These are phyloP conservation scores for Eucalyptus sideroxylon DNA, from an alignment of 345 rosid species.

Conservation along the genomic window DNA sequence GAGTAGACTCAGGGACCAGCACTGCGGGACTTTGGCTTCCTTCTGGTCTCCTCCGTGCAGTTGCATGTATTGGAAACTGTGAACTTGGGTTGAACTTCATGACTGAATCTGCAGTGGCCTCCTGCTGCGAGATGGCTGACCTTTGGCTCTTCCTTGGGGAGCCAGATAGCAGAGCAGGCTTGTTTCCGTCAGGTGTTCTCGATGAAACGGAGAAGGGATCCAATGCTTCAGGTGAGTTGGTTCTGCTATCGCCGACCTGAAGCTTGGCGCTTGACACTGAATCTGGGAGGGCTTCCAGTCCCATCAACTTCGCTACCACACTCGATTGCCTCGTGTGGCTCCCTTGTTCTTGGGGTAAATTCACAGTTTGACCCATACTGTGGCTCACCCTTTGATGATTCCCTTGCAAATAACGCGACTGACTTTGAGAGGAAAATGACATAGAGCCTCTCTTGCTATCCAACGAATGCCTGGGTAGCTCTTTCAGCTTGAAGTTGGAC, in stretches of 20 bases:
- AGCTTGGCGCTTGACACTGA: not conserved
- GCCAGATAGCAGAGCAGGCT: not conserved
- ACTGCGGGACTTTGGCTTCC: constrained; percentile 30
- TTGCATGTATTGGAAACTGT: constrained; percentile 49
- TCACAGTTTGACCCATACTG: not conserved
- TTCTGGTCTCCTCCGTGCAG: constrained; percentile 58
- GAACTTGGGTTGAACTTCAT: constrained; percentile 31
- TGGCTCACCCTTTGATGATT: not conserved
- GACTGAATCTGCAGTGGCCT: constrained; percentile 18
- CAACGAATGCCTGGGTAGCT: constrained; percentile 77
- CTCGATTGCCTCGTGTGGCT: constrained; percentile 48
- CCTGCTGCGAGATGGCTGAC: constrained; percentile 28
- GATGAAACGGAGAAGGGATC: constrained; percentile 8
- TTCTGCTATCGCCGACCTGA: constrained; percentile 1
- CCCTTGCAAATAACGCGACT: not conserved
- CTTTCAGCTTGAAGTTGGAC: constrained; percentile 54
- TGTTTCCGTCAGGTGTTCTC: constrained; percentile 11
- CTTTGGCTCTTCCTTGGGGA: constrained; percentile 1
- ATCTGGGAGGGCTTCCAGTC: constrained; percentile 57
- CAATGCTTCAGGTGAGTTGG: constrained; percentile 3
- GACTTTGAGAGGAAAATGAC: constrained; percentile 14
- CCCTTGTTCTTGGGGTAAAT: constrained; percentile 38
- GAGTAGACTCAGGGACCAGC: not conserved
- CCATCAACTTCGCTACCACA: constrained; percentile 85
- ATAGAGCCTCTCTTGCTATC: constrained; percentile 62